Percentiles rank a stretch among this genome's conserved stretches.
phyloP scores from a whole-genome alignment of 345 rosid species.

The Gossypium sturtianum region DNA sequence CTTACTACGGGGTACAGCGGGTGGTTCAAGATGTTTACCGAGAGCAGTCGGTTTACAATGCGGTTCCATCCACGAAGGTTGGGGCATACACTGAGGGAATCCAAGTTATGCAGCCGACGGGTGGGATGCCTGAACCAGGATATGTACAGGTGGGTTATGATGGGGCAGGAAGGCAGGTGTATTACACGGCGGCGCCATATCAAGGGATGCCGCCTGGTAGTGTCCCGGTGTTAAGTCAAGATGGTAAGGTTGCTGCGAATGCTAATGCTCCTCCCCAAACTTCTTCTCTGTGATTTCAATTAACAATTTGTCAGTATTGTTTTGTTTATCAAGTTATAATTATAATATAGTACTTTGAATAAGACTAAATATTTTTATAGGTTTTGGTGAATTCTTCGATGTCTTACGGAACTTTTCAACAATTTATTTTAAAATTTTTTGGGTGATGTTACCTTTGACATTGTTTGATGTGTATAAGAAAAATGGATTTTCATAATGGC shows the following conservation, averaged over 20 bases:
- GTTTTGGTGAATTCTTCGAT: slow-evolving; percentile 11
- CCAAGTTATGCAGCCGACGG: slow-evolving; percentile 25
- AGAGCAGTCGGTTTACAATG: slow-evolving; percentile 37
- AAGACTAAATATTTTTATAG: slow-evolving; percentile 14
- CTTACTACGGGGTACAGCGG: slow-evolving; percentile 42
- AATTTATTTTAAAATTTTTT: background rate
- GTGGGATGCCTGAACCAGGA: slow-evolving; percentile 26
- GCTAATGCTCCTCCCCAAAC: slow-evolving; percentile 26
- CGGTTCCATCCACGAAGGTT: slow-evolving; percentile 20
- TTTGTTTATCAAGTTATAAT: slow-evolving; percentile 9
- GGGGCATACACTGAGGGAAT: slow-evolving; percentile 24
- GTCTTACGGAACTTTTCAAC: background rate
- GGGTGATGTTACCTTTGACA: background rate
- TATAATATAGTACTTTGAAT: slow-evolving; percentile 2
- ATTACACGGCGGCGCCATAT: slow-evolving; percentile 33
- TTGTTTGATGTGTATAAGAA: slow-evolving; percentile 3
- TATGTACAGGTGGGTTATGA: slow-evolving; percentile 41
- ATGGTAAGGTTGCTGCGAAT: slow-evolving; percentile 32
- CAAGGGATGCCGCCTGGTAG: slow-evolving; percentile 23
- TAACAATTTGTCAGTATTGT: background rate
- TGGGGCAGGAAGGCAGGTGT: slow-evolving; percentile 49
- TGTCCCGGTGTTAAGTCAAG: slow-evolving; percentile 31
- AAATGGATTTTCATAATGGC: background rate
- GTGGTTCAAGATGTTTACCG: slow-evolving; percentile 30
- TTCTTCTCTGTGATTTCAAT: slow-evolving; percentile 19